These are phyloP conservation scores for Ilex asprella DNA, from an alignment of 257 asterid genomes.

Conservation along the genomic window DNA sequence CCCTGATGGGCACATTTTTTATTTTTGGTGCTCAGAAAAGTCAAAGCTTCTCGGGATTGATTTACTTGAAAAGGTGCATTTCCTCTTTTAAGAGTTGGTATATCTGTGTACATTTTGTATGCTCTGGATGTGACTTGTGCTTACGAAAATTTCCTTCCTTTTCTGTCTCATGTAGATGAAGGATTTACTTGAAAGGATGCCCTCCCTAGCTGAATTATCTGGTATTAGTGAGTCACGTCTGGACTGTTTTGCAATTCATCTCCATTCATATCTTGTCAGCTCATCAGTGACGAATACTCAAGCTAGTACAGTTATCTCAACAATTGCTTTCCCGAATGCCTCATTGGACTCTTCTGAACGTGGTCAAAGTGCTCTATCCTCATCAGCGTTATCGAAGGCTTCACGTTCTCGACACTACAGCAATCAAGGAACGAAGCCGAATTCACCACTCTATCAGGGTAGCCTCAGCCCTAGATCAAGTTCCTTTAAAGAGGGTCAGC, in stretches of 20 bases:
- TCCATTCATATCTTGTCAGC: slow-evolving; percentile 74
- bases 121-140: slow-evolving; percentile 2
- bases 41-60: slow-evolving; percentile 68
- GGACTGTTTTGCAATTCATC: slow-evolving; percentile 61
- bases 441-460: slow-evolving; percentile 37
- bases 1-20: slow-evolving; percentile 33
- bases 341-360: slow-evolving; percentile 33
- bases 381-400: slow-evolving; percentile 34
- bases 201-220: slow-evolving; percentile 71
- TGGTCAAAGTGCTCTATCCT: slow-evolving; percentile 29
- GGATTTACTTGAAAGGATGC: slow-evolving; percentile 69
- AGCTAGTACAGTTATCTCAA: slow-evolving; percentile 20
- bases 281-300: slow-evolving; percentile 36
- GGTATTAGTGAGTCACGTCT: slow-evolving; percentile 83
- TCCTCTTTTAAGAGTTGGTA: not conserved
- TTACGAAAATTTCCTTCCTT: slow-evolving; percentile 2
- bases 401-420: slow-evolving; percentile 36
- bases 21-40: slow-evolving; percentile 82
- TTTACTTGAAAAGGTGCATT: slow-evolving; percentile 60
- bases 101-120: not conserved
- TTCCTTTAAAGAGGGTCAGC: slow-evolving; percentile 53
- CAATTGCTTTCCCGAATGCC: slow-evolving; percentile 26
- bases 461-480: slow-evolving; percentile 65
- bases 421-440: slow-evolving; percentile 42
- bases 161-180: slow-evolving; percentile 49